phyloP scores from a whole-genome alignment of 345 rosid genomes.

The Euphorbia lathyris region DNA sequence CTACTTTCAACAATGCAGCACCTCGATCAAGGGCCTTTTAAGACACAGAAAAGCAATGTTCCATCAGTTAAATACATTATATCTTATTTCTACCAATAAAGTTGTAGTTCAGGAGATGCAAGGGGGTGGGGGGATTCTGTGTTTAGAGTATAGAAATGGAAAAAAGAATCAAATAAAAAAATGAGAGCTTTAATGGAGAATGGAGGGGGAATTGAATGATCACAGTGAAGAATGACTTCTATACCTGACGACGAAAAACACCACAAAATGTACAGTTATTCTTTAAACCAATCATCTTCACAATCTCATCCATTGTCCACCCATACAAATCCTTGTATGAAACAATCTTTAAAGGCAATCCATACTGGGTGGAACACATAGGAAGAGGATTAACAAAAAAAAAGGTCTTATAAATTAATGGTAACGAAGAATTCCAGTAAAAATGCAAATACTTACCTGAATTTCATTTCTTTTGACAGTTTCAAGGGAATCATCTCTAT shows the following conservation, averaged over 20 bases:
- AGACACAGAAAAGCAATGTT: conserved; percentile 10
- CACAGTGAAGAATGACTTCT: background rate
- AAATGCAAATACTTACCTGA: conserved; percentile 40
- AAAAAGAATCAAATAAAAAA: no score
- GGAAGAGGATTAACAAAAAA: background rate
- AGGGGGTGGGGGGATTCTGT: no score
- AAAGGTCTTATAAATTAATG: background rate
- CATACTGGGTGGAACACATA: conserved; percentile 50
- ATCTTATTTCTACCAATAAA: background rate
- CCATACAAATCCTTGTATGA: conserved; percentile 97
- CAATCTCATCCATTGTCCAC: conserved; percentile 99
- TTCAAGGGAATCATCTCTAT: conserved; percentile 89
- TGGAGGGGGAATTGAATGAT: background rate
- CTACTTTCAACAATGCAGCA: conserved; percentile 79
- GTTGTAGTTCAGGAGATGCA: no score
- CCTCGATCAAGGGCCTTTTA: conserved; percentile 94
- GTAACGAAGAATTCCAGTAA: background rate
- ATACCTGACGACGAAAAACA: conserved; percentile 89
- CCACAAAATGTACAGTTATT: conserved; percentile 97
- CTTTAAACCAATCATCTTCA: conserved; percentile 87
- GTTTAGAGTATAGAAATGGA: no score
- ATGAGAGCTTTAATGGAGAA: background rate
- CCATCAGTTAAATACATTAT: background rate
- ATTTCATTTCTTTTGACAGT: conserved; percentile 89
- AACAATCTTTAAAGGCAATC: conserved; percentile 76